Evolutionary conservation across 2,329 filamentous ascomycete species (phyloP), one percentile per base, ranked within the genome.

Genomic region (Monilinia aucupariae): DNA sequence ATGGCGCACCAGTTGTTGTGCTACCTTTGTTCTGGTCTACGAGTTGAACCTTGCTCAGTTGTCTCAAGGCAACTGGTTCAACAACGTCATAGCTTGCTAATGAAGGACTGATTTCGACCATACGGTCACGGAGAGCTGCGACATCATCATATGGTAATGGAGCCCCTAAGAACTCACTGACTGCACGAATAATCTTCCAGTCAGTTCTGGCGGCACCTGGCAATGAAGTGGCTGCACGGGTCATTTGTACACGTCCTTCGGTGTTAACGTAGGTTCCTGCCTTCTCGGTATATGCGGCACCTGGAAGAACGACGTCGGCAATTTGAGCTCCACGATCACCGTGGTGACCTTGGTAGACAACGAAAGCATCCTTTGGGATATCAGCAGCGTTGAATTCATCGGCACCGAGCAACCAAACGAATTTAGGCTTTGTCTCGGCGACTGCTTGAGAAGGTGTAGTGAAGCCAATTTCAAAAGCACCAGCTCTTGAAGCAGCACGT

Each of bases 281-380:
- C 82, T 97, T 99, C 81, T 99, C 94, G 30, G 93, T 97, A 80
- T 97, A 99, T 15, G 94, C 92, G 58, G 92, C 92, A 69, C 92
- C 93, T 34, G 94, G 94, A 25, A 99, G 89, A 69, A 99, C 85
- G 64, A 99, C 85, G 73, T 99, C 93, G 55, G 94, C 94, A 66
- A 97, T 85, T 78, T 96, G 89, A 62, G 94, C 94, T 68, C 93
- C 94, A 60, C 85, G 85, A 79, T 99, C 94, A 78, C 94, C 94
- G 77, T 99, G 94, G 77, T 99, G 94, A 68, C 94, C 94, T 78
- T 99, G 94, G 81, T 99, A 99, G 72, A 99, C 85, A 66, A 99
- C 88, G 75, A 97, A 99, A 15, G 94, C 92, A 69, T 94, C 90
- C 82, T 94, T 96, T 72, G 94, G 94, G 64, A 99, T 90, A 71